A percentile compares a stretch with the other conserved stretches of the same genome.
phyloP scores from a whole-genome alignment of 768 basidiomycete genomes.

The Thelephora ganbajun region DNA sequence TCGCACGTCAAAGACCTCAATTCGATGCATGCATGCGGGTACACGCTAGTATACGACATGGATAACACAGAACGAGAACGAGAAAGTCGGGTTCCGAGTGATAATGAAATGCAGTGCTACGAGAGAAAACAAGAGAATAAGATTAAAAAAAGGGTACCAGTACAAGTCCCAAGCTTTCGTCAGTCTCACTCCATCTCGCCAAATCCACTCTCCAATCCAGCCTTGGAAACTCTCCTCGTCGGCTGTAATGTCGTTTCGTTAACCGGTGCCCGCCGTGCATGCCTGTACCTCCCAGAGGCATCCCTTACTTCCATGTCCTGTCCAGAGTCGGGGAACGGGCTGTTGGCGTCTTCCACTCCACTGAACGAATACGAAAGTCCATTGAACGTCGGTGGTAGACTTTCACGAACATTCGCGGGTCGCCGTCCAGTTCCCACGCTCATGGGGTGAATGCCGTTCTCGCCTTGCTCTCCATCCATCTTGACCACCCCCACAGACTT shows the following conservation, averaged over 20 bases:
- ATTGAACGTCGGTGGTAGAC: slow-evolving; percentile 45
- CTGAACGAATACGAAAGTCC: slow-evolving; percentile 15
- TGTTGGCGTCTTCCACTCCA: slow-evolving; percentile 8
- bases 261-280: slow-evolving; percentile 77
- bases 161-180: not conserved
- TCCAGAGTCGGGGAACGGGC: slow-evolving; percentile 34
- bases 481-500: slow-evolving; percentile 58
- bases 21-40: too few relatives aligned
- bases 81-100: too few relatives aligned
- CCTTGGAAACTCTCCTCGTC: slow-evolving; percentile 82
- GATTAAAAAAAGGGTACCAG: not conserved
- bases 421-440: slow-evolving; percentile 23
- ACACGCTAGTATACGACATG: too few relatives aligned
- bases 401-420: slow-evolving; percentile 59
- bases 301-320: slow-evolving; percentile 89
- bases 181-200: not conserved
- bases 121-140: not conserved
- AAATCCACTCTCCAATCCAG: slow-evolving; percentile 65
- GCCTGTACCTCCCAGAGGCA: slow-evolving; percentile 70
- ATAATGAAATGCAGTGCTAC: not conserved
- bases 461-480: slow-evolving; percentile 18
- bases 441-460: slow-evolving; percentile 18
- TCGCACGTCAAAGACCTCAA: not conserved
- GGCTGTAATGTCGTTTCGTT: slow-evolving; percentile 83
- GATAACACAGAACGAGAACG: too few relatives aligned